Evolutionary conservation across 1,139 yeast genomes (phyloP), one percentile per base, ranked within the genome.

Genomic region (Pichia inconspicua): DNA sequence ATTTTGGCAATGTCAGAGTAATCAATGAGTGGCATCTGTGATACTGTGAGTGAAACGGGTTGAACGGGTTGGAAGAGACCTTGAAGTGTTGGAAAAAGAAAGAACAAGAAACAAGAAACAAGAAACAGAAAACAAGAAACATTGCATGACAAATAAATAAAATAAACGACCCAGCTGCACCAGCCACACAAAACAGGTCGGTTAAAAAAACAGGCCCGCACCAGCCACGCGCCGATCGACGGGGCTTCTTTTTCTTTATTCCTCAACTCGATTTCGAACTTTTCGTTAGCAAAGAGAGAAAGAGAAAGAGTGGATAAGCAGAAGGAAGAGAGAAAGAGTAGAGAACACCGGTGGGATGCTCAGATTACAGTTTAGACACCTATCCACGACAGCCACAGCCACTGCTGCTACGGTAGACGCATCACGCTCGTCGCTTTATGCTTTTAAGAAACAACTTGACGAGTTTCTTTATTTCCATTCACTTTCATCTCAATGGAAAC

Each of bases 401-500:
- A 15, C 40, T 7, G 25, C 40, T 37, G 25, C 40, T 37, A 22
- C 40, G 7, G 17, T 27, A 9, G 34, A 30, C 15, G 9, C 40
- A 11, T 11, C 27, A 8, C n/a, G 10, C 11, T 10, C 17, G 5
- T 37, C 40, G 4, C 12, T 37, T 2, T 62, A 62, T 44, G 53
- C 52, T 9, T 59, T 61, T 45, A 62, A 63, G 43, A 51, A 52
- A 32, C 56, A 57, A 36, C 53, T 64, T 30, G 66, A 65, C 44
- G 63, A 58, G 11, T 63, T 53, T 38, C 49, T 60, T 25, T 56
- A 60, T 42, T 66, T 56, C 55, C 58, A 59, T 48, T 58, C 63
- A 42, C 56, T 69, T 2, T 60, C 66, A 6, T 61, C 60, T 44
- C 56, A 59, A 25, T 53, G 70, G 50, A 70, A 66, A 56, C 71